Percentiles rank a stretch among this genome's conserved stretches.
phyloP scores from a whole-genome alignment of 352 stramenopile species.

The Phytophthora brassicae region DNA sequence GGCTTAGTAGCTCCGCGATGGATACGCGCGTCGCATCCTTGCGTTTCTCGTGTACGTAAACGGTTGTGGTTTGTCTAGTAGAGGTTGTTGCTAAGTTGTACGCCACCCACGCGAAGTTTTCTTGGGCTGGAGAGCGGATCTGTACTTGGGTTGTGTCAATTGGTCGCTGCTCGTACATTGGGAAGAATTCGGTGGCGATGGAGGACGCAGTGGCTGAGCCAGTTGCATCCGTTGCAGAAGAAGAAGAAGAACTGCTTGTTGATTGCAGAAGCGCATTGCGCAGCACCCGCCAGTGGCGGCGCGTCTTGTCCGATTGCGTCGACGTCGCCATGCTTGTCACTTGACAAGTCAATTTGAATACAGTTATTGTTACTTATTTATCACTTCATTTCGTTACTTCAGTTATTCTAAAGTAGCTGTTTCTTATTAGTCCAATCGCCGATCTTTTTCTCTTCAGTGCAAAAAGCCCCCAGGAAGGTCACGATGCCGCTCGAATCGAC shows the following conservation, averaged over 20 bases:
- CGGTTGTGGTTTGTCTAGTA: neutral
- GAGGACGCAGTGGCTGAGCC: constrained; percentile 50
- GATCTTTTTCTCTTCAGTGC: constrained; percentile 34
- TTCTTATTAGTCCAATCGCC: neutral
- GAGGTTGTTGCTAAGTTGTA: constrained; percentile 35
- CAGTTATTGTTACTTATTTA: no score
- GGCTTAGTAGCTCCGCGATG: constrained; percentile 69
- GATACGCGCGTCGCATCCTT: constrained; percentile 50
- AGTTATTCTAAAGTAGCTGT: neutral
- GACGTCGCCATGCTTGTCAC: constrained; percentile 23
- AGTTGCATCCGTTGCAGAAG: neutral
- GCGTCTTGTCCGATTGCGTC: constrained; percentile 37
- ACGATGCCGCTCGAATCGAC: constrained; percentile 88
- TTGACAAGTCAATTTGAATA: neutral
- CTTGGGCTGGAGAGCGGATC: constrained; percentile 15
- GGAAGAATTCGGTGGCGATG: constrained; percentile 68
- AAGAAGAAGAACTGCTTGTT: constrained; percentile 1
- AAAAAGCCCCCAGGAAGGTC: constrained; percentile 23
- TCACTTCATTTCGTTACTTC: constrained; percentile 3
- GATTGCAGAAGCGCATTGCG: constrained; percentile 57
- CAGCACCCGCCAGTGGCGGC: constrained; percentile 70
- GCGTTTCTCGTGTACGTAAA: constrained; percentile 77
- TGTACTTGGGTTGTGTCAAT: constrained; percentile 15
- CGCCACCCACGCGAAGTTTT: constrained; percentile 51
- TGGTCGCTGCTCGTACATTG: constrained; percentile 28